Percentiles rank a stretch among this genome's conserved stretches.
Evolutionary conservation across 2,329 filamentous ascomycete species (phyloP).

Genomic region (Claviceps arundinis): DNA sequence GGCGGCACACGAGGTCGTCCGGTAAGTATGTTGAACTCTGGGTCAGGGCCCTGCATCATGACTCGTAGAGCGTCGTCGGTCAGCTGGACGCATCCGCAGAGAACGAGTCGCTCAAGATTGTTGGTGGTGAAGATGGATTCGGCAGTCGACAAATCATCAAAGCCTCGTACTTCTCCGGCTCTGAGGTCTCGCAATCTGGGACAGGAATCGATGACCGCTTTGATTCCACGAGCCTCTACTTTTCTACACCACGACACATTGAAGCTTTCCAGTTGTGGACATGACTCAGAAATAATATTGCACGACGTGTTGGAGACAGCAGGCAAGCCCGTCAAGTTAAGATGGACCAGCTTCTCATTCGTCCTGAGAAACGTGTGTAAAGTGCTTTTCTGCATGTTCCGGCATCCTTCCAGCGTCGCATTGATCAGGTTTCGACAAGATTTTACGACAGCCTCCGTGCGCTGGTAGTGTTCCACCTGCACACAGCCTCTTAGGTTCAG

Average conservation of each 20-base stretch:
- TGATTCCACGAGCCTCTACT: constrained; percentile 65
- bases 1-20: constrained; percentile 62
- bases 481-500: constrained; percentile 85
- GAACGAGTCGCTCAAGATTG: constrained; percentile 64
- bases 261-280: constrained; percentile 66
- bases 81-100: constrained; percentile 68
- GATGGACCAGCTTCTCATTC: constrained; percentile 65
- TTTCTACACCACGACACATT: constrained; percentile 91
- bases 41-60: constrained; percentile 63
- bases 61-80: constrained; percentile 59
- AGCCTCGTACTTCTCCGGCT: constrained; percentile 69
- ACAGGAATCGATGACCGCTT: constrained; percentile 60
- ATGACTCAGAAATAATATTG: constrained; percentile 72
- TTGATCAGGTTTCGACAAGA: constrained; percentile 78
- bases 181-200: constrained; percentile 63
- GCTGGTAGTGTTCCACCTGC: constrained; percentile 73
- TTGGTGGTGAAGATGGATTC: constrained; percentile 66
- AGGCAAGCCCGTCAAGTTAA: constrained; percentile 74
- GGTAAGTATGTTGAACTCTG: constrained; percentile 70
- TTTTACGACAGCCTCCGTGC: constrained; percentile 62
- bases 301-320: constrained; percentile 74
- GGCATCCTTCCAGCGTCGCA: constrained; percentile 79
- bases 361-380: constrained; percentile 62
- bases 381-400: constrained; percentile 66
- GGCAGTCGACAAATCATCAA: constrained; percentile 61